Evolutionary conservation across 2,329 filamentous ascomycete species (phyloP).

Genomic region (Clonostachys rhizophaga): DNA sequence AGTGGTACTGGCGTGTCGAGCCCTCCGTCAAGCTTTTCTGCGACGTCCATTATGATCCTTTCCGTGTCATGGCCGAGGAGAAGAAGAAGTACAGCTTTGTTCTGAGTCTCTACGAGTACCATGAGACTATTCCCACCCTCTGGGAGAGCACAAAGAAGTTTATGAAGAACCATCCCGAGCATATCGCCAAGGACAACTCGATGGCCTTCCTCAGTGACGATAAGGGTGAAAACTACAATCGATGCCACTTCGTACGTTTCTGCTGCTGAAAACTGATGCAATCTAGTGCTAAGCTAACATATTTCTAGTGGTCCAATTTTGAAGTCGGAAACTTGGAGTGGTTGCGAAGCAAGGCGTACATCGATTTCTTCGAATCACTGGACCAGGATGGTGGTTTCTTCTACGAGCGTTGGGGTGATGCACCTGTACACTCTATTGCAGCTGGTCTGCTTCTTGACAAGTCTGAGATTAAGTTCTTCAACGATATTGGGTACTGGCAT

Average conservation of each 20-base stretch:
- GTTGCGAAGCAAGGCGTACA: slow-evolving; percentile 83
- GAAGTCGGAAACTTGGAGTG: slow-evolving; percentile 93
- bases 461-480: slow-evolving; percentile 96
- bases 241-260: slow-evolving; percentile 85
- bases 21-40: slow-evolving; percentile 95
- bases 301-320: slow-evolving; percentile 89
- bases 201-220: slow-evolving; percentile 92
- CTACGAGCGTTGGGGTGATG: slow-evolving; percentile 98
- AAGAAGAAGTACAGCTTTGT: slow-evolving; percentile 99
- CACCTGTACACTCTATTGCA: slow-evolving; percentile 96
- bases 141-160: slow-evolving; percentile 97
- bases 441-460: slow-evolving; percentile 83
- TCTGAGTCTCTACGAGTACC: slow-evolving; percentile 92
- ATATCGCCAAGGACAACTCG: slow-evolving; percentile 78
- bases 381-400: slow-evolving; percentile 95
- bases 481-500: slow-evolving; percentile 98
- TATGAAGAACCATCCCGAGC: slow-evolving; percentile 83
- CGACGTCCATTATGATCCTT: slow-evolving; percentile 92
- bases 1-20: slow-evolving; percentile 99
- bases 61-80: slow-evolving; percentile 93
- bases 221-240: slow-evolving; percentile 86
- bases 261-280: background rate
- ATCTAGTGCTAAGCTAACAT: slow-evolving; percentile 13
- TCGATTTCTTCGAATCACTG: slow-evolving; percentile 84
- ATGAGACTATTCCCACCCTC: slow-evolving; percentile 90